Conservation (phyloP, 768 basidiomycete species). For the Mycena sanguinolenta region DNA sequence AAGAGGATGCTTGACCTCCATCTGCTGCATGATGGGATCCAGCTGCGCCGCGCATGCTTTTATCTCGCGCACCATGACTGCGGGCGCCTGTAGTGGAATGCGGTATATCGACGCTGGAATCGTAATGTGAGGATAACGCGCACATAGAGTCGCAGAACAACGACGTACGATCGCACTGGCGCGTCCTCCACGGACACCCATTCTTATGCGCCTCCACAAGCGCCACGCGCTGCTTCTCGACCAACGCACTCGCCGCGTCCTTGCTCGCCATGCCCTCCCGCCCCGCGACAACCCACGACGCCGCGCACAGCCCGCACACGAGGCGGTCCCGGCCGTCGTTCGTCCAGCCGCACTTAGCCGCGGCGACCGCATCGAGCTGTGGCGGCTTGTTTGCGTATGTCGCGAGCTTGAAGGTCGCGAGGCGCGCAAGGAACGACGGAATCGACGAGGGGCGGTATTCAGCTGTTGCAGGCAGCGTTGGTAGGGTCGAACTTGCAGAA, state of each 20-base stretch:
- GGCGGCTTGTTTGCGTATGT: conserved; percentile 82
- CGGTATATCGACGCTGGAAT: conserved; percentile 77
- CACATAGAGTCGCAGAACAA: conserved; percentile 12
- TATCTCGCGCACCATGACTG: conserved; percentile 71
- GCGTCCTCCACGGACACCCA: conserved; percentile 87
- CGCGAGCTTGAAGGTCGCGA: conserved; percentile 82
- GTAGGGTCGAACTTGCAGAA: conserved; percentile 47
- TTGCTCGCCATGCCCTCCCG: conserved; percentile 70
- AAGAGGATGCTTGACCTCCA: conserved; percentile 80
- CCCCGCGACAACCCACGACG: conserved; percentile 81
- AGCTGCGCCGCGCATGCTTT: conserved; percentile 67
- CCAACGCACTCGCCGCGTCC: conserved; percentile 33
- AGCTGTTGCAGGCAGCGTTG: conserved; percentile 54
- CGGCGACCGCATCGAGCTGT: conserved; percentile 82
- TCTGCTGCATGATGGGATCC: conserved; percentile 63
- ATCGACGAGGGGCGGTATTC: conserved; percentile 87
- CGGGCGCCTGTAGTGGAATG: conserved; percentile 77
- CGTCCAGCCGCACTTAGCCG: conserved; percentile 85
- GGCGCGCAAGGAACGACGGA: conserved; percentile 77
- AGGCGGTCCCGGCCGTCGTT: conserved; percentile 88
- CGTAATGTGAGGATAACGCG: neutral
- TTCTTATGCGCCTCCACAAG: conserved; percentile 82
- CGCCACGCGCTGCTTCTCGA: conserved; percentile 71
- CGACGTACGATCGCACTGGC: conserved; percentile 71
- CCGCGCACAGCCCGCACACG: conserved; percentile 76